Base-by-base conservation (phyloP, 257 asterid species). In the Nyctanthes arbortristis region DNA sequence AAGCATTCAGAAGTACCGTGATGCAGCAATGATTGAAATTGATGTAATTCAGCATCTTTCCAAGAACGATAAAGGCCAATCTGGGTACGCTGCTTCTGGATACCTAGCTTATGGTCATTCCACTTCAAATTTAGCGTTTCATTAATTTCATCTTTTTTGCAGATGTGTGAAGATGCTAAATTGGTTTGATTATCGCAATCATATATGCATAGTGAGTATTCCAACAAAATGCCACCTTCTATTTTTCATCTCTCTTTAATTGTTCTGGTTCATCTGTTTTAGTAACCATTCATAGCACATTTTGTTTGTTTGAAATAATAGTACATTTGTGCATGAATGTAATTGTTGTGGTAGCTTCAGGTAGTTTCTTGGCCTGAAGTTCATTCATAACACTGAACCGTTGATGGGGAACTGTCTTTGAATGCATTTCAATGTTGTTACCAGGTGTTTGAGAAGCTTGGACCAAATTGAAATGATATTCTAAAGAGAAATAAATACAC, bases 141-240 rank as follows among this genome's bases (percentile, higher is more conserved):
- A 74, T 29, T 39, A 67, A 11, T 67, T 24, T 54, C 32, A 56
- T 43, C 67, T 75, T 35, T n/a, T 45, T 66, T 34, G 80, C 91
- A 87, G 97, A 70, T 89, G 97, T 25, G 95, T 89, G 84, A 88
- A 78, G 87, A 85, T 91, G 77, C 87, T 62, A 72, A 70, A 73
- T 71, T 91, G 96, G 97, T 91, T 91, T 74, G 93, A 91, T 81
- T 89, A 89, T 81, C 91, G 93, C 72, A 87, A 82, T 62, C 96
- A 91, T 72, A 87, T 89, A 58, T 91, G 96, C 47, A 75, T 87
- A 72, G 97, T 91, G 79, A 91, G 97, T 89, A 65, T 66, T 40
- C 75, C 68, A 54, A 25, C 24, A 2, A 54, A 18, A 60, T 68
- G 67, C 43, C 13, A n/a, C n/a, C n/a, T n/a, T n/a, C 68, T 65